Conservation (phyloP, 192 early-diverging fungal species). For the Podila verticillata region DNA sequence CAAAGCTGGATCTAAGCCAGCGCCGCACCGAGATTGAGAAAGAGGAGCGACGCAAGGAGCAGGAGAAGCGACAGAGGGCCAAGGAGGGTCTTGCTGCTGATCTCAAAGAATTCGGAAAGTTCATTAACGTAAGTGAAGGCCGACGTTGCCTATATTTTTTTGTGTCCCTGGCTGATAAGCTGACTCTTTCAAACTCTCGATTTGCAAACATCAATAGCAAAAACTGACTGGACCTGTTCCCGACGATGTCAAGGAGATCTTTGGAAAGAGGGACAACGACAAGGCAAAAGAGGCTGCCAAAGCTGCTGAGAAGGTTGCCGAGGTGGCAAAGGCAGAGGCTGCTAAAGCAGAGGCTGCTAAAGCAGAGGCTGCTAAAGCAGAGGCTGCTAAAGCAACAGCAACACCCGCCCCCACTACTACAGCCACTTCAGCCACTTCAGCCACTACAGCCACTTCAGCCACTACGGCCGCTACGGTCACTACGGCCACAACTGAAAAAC, state of each 20-base stretch:
- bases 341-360: neutral
- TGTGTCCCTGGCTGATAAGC: neutral
- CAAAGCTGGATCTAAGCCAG: constrained; percentile 55
- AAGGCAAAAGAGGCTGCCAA: constrained; percentile 21
- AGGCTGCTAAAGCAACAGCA: constrained; percentile 18
- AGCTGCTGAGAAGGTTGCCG: neutral
- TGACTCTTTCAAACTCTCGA: neutral
- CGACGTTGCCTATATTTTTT: neutral
- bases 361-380: constrained; percentile 10
- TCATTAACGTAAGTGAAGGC: constrained; percentile 60
- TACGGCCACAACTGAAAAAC: constrained; percentile 4
- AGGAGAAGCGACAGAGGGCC: constrained; percentile 76
- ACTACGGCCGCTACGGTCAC: neutral
- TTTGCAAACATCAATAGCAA: constrained; percentile 16
- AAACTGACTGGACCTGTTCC: constrained; percentile 85
- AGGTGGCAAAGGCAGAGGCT: constrained; percentile 1
- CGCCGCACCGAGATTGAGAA: constrained; percentile 16
- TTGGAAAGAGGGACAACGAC: constrained; percentile 60
- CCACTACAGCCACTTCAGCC: neutral
- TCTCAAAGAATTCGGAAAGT: constrained; percentile 81
- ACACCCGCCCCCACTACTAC: neutral
- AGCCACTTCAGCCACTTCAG: neutral
- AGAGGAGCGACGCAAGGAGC: constrained; percentile 22
- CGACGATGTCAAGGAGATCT: constrained; percentile 80
- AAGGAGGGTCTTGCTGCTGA: constrained; percentile 80